phyloP scores from a whole-genome alignment of 1,284 basidiomycete genomes.

The Cutaneotrichosporon mucoides region DNA sequence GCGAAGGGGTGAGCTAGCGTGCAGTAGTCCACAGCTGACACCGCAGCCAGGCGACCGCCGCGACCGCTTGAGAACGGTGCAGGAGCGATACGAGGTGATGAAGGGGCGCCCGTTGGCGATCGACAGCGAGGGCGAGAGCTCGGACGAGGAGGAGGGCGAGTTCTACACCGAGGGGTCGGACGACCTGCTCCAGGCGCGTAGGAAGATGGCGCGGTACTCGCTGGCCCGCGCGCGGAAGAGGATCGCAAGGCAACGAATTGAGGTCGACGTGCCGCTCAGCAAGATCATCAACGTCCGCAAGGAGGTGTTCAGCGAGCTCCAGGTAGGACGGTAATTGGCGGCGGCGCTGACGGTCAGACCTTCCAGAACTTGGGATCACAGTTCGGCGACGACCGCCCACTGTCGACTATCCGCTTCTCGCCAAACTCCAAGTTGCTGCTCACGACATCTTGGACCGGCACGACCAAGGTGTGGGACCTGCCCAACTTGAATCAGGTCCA shows the following conservation, averaged over 20 bases:
- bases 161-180: conserved; percentile 92
- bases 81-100: conserved; percentile 79
- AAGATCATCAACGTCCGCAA: conserved; percentile 86
- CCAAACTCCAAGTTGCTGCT: conserved; percentile 84
- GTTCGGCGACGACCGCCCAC: conserved; percentile 91
- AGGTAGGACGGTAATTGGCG: conserved; percentile 55
- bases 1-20: conserved; percentile 60
- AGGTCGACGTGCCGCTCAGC: conserved; percentile 82
- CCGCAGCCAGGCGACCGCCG: conserved; percentile 58
- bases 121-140: conserved; percentile 31
- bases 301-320: conserved; percentile 80
- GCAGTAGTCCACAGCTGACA: too few species aligned
- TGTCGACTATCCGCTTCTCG: conserved; percentile 90
- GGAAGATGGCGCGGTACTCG: conserved; percentile 84
- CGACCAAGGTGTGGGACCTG: conserved; percentile 90
- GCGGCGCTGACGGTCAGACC: conserved; percentile 54
- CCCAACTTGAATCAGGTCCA: conserved; percentile 76
- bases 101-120: conserved; percentile 52
- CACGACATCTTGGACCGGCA: conserved; percentile 93
- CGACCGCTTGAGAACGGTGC: conserved; percentile 87
- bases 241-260: conserved; percentile 79
- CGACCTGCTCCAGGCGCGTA: conserved; percentile 75
- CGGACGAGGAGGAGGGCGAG: conserved; percentile 78
- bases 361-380: conserved; percentile 92
- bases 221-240: conserved; percentile 89